Percentiles rank a stretch among this genome's conserved stretches.
Evolutionary conservation across 768 basidiomycete species (phyloP).

Genomic region (Neoboletus brunneissimus): DNA sequence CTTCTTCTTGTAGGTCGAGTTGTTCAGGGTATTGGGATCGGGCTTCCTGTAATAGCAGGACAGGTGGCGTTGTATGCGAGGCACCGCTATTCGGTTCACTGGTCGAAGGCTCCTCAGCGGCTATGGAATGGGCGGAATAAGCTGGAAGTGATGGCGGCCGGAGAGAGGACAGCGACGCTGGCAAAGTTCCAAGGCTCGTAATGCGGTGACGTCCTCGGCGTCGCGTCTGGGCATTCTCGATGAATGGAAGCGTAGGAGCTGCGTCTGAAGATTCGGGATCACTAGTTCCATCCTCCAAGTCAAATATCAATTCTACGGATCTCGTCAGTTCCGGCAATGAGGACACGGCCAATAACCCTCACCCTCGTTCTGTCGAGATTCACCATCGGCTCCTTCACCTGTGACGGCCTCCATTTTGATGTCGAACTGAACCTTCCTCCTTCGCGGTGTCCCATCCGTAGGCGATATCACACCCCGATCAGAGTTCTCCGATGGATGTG

Average conservation of each 20-base stretch:
- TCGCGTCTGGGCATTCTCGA: slow-evolving; percentile 28
- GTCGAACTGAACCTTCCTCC: slow-evolving; percentile 71
- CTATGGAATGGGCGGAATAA: slow-evolving; percentile 49
- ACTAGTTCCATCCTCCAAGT: slow-evolving; percentile 55
- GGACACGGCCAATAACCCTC: slow-evolving; percentile 15
- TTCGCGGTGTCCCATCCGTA: slow-evolving; percentile 40
- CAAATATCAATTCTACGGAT: slow-evolving; percentile 63
- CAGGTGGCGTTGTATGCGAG: neutral
- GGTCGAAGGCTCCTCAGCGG: neutral
- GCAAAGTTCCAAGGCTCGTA: slow-evolving; percentile 41
- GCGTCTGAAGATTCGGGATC: slow-evolving; percentile 32
- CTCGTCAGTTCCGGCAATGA: slow-evolving; percentile 4
- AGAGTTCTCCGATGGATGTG: slow-evolving; percentile 16
- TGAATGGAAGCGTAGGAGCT: slow-evolving; percentile 38
- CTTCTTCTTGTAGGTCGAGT: slow-evolving; percentile 45
- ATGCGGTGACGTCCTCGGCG: slow-evolving; percentile 27
- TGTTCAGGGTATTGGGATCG: slow-evolving; percentile 23
- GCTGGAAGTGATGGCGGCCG: slow-evolving; percentile 69
- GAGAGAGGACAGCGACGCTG: slow-evolving; percentile 56
- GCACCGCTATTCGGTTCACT: neutral
- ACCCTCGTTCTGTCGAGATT: slow-evolving; percentile 46
- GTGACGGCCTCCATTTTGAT: slow-evolving; percentile 54
- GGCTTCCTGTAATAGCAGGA: neutral
- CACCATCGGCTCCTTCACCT: slow-evolving; percentile 39
- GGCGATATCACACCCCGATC: slow-evolving; percentile 25